Base-by-base conservation (phyloP, 768 basidiomycete species). In the Tylopilus balloui region DNA sequence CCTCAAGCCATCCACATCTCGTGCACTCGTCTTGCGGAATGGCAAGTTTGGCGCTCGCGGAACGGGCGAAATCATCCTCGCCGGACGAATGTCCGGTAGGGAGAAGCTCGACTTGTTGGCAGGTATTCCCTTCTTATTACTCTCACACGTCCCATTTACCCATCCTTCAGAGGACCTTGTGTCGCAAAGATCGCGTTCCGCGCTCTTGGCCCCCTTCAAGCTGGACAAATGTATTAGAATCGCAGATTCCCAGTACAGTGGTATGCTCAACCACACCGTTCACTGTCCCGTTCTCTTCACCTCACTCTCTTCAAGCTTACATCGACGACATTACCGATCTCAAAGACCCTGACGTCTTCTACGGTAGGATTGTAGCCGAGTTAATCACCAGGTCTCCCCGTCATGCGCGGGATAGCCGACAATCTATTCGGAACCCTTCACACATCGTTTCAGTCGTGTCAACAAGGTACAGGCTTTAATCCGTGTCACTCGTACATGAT, bases 61-160 rank as follows among this genome's bases (percentile, higher is more conserved):
- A 35, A 80, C 80, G 6, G 86, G 86, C 15, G 86, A 88, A 66
- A 17, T 88, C 38, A 64, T 82, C 40, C 65, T 78, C 39, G 71
- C 73, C 45, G 76, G 70, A 21, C 85, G 76, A 60, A 77, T 88
- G 53, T 81, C 76, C 42, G 89, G 89, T 1, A 76, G 85, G 59
- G 88, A 90, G 66, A 90, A 90, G 60, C 73, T 92, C 25, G 86
- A 88, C 63, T 74, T 90, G 21, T 69, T 90, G 25, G 86, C 86
- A 56, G 87, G 89, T 86, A 60, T 50, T 45, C 12, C 6, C 9
- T 0, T 21, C 15, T 29, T n/a, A 11, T 38, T 20, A 4, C 1
- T 12, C 19, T 9, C 17, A 1, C 45, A 6, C 2, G 14, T 36
- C 19, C 29, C 3, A 11, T 35, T 48, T 45, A 55, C 42, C 51